phyloP scores from a whole-genome alignment of 768 basidiomycete species.

The Tricholoma matsutake region DNA sequence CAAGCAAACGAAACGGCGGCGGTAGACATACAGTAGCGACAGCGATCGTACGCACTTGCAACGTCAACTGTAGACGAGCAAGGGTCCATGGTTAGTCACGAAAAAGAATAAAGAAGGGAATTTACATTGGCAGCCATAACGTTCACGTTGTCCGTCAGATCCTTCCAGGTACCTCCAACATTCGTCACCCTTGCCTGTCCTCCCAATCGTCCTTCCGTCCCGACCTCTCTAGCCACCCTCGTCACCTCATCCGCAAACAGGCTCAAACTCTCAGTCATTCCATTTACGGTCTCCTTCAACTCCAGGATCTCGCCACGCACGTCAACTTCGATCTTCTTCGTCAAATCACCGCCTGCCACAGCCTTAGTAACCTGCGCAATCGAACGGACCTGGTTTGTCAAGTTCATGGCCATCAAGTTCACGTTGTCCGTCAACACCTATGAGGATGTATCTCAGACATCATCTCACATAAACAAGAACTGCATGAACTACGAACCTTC shows the following conservation, averaged over 20 bases:
- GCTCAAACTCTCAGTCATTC: constrained; percentile 87
- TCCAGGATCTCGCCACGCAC: constrained; percentile 91
- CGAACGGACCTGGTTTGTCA: constrained; percentile 85
- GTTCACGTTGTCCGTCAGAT: constrained; percentile 94
- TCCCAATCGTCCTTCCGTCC: constrained; percentile 73
- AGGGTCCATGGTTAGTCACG: neutral
- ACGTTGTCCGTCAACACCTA: constrained; percentile 74
- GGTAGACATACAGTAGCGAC: neutral
- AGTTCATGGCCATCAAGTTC: constrained; percentile 86
- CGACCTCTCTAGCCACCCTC: constrained; percentile 57
- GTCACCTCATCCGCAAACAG: constrained; percentile 80
- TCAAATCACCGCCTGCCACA: constrained; percentile 87
- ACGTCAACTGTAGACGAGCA: constrained; percentile 59
- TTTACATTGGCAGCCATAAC: constrained; percentile 88
- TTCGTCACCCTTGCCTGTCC: constrained; percentile 93
- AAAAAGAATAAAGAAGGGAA: constrained; percentile 10
- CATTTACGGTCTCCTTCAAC: constrained; percentile 90
- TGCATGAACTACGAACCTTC: constrained; percentile 47
- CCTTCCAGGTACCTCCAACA: constrained; percentile 97
- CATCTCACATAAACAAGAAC: neutral
- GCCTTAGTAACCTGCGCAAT: constrained; percentile 93
- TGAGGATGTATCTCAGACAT: neutral
- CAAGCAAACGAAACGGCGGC: neutral
- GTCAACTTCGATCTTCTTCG: constrained; percentile 70
- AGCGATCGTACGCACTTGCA: constrained; percentile 22